Conservation (phyloP, 208 protist species). For the Leishmania turanica region DNA sequence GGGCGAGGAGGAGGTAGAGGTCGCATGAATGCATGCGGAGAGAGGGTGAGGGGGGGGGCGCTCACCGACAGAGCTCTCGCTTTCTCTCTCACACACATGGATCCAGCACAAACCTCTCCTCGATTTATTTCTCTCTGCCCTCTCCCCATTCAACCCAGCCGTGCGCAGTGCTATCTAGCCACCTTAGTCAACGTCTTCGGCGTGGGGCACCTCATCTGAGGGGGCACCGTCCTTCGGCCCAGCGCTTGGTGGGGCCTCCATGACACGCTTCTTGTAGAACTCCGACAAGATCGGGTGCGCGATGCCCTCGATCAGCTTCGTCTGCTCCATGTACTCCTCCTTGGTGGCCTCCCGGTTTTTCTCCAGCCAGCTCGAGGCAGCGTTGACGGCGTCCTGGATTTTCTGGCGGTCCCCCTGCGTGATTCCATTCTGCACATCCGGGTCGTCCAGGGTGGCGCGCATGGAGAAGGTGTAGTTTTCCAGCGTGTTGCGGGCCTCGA, state of each 20-base stretch:
- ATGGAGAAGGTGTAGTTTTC: slow-evolving; percentile 91
- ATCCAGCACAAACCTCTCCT: background rate
- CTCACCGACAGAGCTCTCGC: background rate
- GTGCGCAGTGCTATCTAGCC: background rate
- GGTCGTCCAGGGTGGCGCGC: slow-evolving; percentile 61
- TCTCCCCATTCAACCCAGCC: background rate
- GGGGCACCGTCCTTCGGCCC: slow-evolving; percentile 2
- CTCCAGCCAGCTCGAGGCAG: slow-evolving; percentile 61
- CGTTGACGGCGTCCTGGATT: slow-evolving; percentile 55
- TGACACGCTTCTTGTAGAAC: slow-evolving; percentile 88
- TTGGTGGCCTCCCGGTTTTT: slow-evolving; percentile 64
- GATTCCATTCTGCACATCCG: slow-evolving; percentile 54
- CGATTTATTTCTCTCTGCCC: slow-evolving; percentile 3
- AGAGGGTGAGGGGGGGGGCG: too few relatives aligned
- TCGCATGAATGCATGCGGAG: background rate
- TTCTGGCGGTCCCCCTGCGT: slow-evolving; percentile 49
- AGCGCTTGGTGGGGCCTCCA: slow-evolving; percentile 55
- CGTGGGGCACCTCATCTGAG: slow-evolving; percentile 21
- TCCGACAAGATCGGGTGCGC: slow-evolving; percentile 96
- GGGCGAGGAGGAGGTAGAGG: background rate
- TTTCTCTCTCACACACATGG: background rate
- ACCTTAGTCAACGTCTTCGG: slow-evolving; percentile 63
- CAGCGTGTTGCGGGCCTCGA: slow-evolving; percentile 94
- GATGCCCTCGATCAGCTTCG: slow-evolving; percentile 92
- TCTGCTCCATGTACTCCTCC: slow-evolving; percentile 94